Percentiles rank a stretch among this genome's conserved stretches.
Evolutionary conservation across 345 rosid genomes (phyloP).

Genomic region (Fremontodendron californicum): DNA sequence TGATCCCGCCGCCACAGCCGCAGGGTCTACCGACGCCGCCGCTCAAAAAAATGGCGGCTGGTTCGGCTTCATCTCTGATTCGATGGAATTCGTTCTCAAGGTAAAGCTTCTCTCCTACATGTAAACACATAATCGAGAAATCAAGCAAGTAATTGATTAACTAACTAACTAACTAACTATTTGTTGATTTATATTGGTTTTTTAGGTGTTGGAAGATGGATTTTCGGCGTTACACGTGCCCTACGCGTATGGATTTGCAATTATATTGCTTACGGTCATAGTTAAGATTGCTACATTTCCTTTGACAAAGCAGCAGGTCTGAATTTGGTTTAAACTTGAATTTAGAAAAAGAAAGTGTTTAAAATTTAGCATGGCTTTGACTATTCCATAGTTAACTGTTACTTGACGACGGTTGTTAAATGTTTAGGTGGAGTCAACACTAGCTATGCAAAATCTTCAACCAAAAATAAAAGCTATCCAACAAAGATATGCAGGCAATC

Average conservation of each 20-base stretch:
- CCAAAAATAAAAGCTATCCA: too few relatives aligned
- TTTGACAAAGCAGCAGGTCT: conserved; percentile 85
- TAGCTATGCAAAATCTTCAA: too few relatives aligned
- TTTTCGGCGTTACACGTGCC: conserved; percentile 73
- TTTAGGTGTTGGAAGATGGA: conserved; percentile 79
- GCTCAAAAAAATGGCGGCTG: conserved; percentile 68
- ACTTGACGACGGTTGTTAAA: conserved; percentile 13
- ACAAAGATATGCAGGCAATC: conserved; percentile 95
- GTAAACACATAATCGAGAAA: background rate
- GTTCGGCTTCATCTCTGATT: conserved; percentile 76
- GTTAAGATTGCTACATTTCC: conserved; percentile 80
- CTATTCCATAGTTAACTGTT: background rate
- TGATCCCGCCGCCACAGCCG: conserved; percentile 39
- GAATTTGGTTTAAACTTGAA: background rate
- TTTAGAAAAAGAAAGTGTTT: background rate
- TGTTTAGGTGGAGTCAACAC: conserved; percentile 99
- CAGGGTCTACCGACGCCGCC: conserved; percentile 42
- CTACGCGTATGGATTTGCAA: conserved; percentile 85
- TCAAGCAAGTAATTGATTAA: background rate
- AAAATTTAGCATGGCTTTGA: background rate
- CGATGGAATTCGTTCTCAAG: conserved; percentile 86
- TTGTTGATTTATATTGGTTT: background rate
- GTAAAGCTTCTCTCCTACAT: conserved; percentile 20
- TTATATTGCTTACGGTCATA: conserved; percentile 76
- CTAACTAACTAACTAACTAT: background rate